Evolutionary conservation across 768 basidiomycete genomes (phyloP), one percentile per base, ranked within the genome.

Genomic region (Clitopilus hobsonii): DNA sequence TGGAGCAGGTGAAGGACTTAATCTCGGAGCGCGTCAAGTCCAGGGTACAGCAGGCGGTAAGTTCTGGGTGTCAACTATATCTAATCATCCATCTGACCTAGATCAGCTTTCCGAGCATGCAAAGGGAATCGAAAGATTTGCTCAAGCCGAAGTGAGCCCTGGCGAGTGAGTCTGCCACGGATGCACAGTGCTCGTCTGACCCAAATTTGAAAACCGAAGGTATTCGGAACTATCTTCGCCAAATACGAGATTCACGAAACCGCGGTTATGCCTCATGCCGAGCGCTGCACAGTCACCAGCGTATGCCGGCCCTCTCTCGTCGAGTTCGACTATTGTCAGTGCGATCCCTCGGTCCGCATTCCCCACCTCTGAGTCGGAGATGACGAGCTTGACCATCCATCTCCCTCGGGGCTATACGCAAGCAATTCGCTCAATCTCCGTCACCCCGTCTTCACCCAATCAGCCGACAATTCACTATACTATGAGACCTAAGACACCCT

Each of bases 181-280:
- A n/a, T n/a, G n/a, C n/a, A n/a, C n/a, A n/a, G n/a, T n/a, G n/a
- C n/a, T n/a, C n/a, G n/a, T n/a, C n/a, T n/a, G n/a, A n/a, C n/a
- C n/a, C n/a, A n/a, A n/a, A n/a, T n/a, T n/a, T n/a, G n/a, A n/a
- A n/a, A n/a, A n/a, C n/a, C n/a, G n/a, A n/a, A n/a, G n/a, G n/a
- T n/a, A n/a, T n/a, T n/a, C n/a, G n/a, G n/a, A n/a, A n/a, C n/a
- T n/a, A n/a, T n/a, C n/a, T n/a, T 65, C 70, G 49, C 67, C 72
- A 22, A 67, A 72, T 38, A 61, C 66, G n/a, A 75, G 73, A 16
- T 75, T 76, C 10, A 67, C 83, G 25, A 71, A 76, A 20, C 79
- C 80, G 16, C 75, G 83, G 3, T 67, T 83, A 14, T 76, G 80
- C 0, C 81, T 82, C 1, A 66, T 78, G 18, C 75, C 76, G 1